Conservation (phyloP, 139 green algal genomes). For the Micromonas pusilla region DNA sequence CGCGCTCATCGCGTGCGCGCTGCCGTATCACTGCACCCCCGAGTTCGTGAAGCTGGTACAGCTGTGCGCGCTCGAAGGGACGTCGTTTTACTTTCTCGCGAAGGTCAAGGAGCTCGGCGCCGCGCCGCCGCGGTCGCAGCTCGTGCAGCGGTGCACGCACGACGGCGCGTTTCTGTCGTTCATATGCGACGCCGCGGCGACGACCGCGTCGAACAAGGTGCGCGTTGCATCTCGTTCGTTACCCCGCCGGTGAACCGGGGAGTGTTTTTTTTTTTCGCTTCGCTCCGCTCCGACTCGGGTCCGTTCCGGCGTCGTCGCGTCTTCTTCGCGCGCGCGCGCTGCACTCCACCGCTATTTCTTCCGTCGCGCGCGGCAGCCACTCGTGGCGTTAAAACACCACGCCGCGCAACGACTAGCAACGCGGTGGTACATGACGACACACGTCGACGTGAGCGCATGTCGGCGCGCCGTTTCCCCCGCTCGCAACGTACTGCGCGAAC, state of each 20-base stretch:
- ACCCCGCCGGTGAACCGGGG: not conserved
- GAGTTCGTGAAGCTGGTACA: conserved; percentile 84
- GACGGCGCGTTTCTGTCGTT: conserved; percentile 43
- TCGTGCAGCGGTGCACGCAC: conserved; percentile 59
- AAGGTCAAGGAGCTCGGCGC: conserved; percentile 60
- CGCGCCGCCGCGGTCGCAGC: conserved; percentile 47
- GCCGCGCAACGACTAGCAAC: not conserved
- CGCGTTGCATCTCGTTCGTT: not conserved
- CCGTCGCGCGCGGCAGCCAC: not conserved
- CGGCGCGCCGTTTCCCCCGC: not conserved
- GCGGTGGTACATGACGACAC: not conserved
- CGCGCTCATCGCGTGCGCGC: conserved; percentile 52
- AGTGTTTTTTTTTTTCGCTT: not conserved
- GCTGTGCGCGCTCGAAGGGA: conserved; percentile 49
- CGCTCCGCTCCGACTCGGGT: no score
- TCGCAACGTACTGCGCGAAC: not conserved
- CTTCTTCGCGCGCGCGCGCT: no score
- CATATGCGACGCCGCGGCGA: conserved; percentile 3
- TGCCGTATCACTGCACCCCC: conserved; percentile 82
- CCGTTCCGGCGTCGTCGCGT: no score
- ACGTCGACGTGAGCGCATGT: not conserved
- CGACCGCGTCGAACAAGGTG: not conserved
- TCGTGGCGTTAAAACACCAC: not conserved
- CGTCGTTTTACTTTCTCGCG: conserved; percentile 54
- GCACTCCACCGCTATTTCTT: not conserved